Conservation (phyloP, 768 basidiomycete genomes). For the Leccinum uliginosum region DNA sequence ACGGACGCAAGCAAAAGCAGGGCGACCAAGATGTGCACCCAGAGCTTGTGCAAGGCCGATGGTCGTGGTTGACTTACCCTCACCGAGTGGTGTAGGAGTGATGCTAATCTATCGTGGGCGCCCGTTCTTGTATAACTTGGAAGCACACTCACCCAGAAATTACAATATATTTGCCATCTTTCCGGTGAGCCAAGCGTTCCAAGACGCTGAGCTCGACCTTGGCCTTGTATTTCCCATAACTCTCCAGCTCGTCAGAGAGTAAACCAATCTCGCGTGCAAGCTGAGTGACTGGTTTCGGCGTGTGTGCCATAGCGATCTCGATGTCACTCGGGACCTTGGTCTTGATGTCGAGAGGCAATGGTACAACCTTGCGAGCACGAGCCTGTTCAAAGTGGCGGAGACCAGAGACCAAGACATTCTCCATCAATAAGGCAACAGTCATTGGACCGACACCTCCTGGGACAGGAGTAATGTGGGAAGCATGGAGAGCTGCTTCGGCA, state of each 20-base stretch:
- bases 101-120: conserved; percentile 46
- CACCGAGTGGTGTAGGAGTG: conserved; percentile 94
- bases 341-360: conserved; percentile 73
- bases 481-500: conserved; percentile 66
- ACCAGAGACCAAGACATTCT: conserved; percentile 84
- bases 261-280: conserved; percentile 89
- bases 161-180: conserved; percentile 94
- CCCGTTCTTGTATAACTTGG: not conserved
- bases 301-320: conserved; percentile 92
- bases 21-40: conserved; percentile 88
- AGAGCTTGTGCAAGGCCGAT: conserved; percentile 96
- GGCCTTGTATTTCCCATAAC: conserved; percentile 94
- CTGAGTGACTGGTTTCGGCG: conserved; percentile 80
- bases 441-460: conserved; percentile 99
- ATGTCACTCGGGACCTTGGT: conserved; percentile 95
- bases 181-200: conserved; percentile 77
- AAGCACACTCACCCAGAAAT: conserved; percentile 69
- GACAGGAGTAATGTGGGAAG: conserved; percentile 93
- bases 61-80: conserved; percentile 98
- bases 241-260: conserved; percentile 81
- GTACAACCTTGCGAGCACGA: conserved; percentile 64
- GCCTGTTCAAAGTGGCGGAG: conserved; percentile 73
- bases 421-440: conserved; percentile 98
- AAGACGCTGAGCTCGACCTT: conserved; percentile 91
- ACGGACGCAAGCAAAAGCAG: conserved; percentile 93